These are phyloP conservation scores for Trichoderma asperelloides DNA, from an alignment of 495 filamentous ascomycete species.

Conservation along the genomic window DNA sequence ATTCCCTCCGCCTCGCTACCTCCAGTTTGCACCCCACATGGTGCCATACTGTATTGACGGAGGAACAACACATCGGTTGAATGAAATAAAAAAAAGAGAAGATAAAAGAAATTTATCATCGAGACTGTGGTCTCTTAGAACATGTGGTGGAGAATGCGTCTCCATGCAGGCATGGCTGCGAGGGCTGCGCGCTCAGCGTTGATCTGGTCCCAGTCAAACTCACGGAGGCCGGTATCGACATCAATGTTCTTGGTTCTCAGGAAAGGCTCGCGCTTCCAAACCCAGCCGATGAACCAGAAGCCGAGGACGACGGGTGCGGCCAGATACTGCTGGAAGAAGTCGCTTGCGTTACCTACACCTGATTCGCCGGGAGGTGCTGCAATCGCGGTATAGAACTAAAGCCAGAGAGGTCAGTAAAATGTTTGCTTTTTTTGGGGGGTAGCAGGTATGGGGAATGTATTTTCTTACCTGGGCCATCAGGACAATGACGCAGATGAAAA, in stretches of 20 bases:
- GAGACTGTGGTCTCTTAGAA: slow-evolving; percentile 28
- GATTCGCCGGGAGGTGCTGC: slow-evolving; percentile 28
- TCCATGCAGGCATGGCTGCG: slow-evolving; percentile 43
- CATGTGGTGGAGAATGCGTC: slow-evolving; percentile 31
- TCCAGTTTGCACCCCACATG: not conserved
- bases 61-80: not conserved
- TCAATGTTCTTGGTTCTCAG: slow-evolving; percentile 48
- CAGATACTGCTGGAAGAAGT: slow-evolving; percentile 57
- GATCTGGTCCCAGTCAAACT: slow-evolving; percentile 48
- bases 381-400: slow-evolving; percentile 43
- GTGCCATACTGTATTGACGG: not conserved
- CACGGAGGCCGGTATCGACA: slow-evolving; percentile 52
- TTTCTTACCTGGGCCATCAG: slow-evolving; percentile 52
- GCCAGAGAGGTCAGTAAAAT: slow-evolving; percentile 13
- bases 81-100: not conserved
- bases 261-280: slow-evolving; percentile 55
- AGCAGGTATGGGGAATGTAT: not conserved
- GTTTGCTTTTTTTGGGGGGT: not conserved
- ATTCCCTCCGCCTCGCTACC: not conserved
- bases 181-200: slow-evolving; percentile 33
- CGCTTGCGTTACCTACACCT: slow-evolving; percentile 36
- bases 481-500: slow-evolving; percentile 49
- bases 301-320: slow-evolving; percentile 49
- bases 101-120: not conserved
- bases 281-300: slow-evolving; percentile 44